Percentiles rank a stretch among this genome's conserved stretches.
phyloP scores from a whole-genome alignment of 1,139 yeast species.

The Kodamaea fungicola region DNA sequence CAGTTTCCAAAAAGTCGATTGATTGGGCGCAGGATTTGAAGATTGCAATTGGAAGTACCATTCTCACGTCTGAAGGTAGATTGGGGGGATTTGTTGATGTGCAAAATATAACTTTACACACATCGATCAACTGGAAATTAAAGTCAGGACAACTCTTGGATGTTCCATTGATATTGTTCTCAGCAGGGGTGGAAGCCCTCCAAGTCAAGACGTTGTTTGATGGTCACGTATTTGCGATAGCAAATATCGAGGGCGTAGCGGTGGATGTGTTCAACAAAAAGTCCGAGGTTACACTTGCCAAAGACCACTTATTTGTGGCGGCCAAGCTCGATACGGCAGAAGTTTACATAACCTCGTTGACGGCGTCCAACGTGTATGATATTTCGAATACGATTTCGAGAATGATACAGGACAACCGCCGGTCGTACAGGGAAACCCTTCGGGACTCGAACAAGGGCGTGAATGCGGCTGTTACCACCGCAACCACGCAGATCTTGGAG shows the following conservation, averaged over 20 bases:
- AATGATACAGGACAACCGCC: conserved; percentile 67
- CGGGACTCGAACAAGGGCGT: conserved; percentile 42
- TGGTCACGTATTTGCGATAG: conserved; percentile 76
- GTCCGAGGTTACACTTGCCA: conserved; percentile 40
- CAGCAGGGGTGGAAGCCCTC: conserved; percentile 54
- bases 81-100: conserved; percentile 66
- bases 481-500: conserved; percentile 32
- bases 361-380: conserved; percentile 80
- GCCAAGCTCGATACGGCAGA: conserved; percentile 55
- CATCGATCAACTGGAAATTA: conserved; percentile 70
- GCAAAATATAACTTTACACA: conserved; percentile 50
- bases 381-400: conserved; percentile 68
- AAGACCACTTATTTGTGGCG: conserved; percentile 62
- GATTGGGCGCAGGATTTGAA: conserved; percentile 73
- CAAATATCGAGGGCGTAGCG: conserved; percentile 46
- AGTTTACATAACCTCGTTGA: conserved; percentile 72
- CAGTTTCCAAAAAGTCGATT: conserved; percentile 61
- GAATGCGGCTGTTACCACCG: conserved; percentile 10
- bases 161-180: conserved; percentile 67
- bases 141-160: conserved; percentile 39
- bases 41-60: conserved; percentile 54
- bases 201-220: conserved; percentile 71
- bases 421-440: conserved; percentile 71
- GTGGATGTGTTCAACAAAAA: conserved; percentile 69
- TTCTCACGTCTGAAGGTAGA: conserved; percentile 65